phyloP scores from a whole-genome alignment of 805 yeast species.

The Schwanniomyces sp. region DNA sequence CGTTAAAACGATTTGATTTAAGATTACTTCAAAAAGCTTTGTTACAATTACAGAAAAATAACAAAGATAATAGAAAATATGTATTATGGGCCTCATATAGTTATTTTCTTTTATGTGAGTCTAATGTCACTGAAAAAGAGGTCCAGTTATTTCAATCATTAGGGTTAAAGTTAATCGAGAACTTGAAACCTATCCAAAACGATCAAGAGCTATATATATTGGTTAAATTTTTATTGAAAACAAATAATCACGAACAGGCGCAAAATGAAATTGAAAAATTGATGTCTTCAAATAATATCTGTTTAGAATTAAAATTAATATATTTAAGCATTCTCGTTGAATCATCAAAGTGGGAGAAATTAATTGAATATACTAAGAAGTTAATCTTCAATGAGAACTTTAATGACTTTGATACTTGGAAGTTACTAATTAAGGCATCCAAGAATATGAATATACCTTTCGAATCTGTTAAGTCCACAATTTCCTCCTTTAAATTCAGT shows the following conservation, averaged over 20 bases:
- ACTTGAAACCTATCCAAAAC: constrained; percentile 48
- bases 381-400: constrained; percentile 49
- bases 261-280: constrained; percentile 23
- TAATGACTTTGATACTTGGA: constrained; percentile 82
- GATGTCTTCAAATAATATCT: constrained; percentile 36
- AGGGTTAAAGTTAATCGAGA: constrained; percentile 57
- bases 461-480: constrained; percentile 22
- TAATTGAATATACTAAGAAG: constrained; percentile 39
- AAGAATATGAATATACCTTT: constrained; percentile 29
- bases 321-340: constrained; percentile 48
- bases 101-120: constrained; percentile 41
- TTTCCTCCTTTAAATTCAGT: constrained; percentile 11
- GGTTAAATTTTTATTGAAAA: constrained; percentile 47
- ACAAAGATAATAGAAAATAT: constrained; percentile 27
- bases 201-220: constrained; percentile 70
- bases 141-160: constrained; percentile 54
- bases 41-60: constrained; percentile 37
- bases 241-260: constrained; percentile 32
- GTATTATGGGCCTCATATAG: constrained; percentile 59
- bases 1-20: constrained; percentile 48
- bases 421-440: constrained; percentile 49
- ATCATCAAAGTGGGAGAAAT: constrained; percentile 40
- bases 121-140: constrained; percentile 41
- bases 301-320: constrained; percentile 63
- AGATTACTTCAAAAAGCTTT: constrained; percentile 54